Evolutionary conservation across 208 protist species (phyloP).

Genomic region (Novymonas esmeraldas): DNA sequence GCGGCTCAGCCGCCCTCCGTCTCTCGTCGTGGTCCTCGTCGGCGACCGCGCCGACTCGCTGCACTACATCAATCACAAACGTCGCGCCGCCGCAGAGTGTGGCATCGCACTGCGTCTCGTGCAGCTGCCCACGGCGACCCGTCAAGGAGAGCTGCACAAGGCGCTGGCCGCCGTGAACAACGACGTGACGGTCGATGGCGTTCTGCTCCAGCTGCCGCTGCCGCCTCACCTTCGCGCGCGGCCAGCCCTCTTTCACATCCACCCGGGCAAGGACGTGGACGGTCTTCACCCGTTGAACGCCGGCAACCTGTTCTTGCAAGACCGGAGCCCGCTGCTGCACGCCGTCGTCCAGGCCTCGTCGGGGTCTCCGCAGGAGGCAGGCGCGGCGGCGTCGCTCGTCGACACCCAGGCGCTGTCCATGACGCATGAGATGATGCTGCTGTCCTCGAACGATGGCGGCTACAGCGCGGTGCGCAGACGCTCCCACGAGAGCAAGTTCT

Average conservation of each 20-base stretch:
- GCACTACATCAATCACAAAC: constrained; percentile 83
- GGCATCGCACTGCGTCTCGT: constrained; percentile 49
- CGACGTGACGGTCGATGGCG: constrained; percentile 50
- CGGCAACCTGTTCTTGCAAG: constrained; percentile 76
- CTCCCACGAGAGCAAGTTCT: constrained; percentile 55
- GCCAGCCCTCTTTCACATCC: constrained; percentile 60
- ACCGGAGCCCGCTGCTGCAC: constrained; percentile 45
- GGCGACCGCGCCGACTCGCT: constrained; percentile 80
- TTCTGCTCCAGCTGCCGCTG: constrained; percentile 95
- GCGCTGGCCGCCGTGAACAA: constrained; percentile 42
- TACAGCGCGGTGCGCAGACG: constrained; percentile 29
- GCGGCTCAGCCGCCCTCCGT: constrained; percentile 50
- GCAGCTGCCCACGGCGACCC: constrained; percentile 30
- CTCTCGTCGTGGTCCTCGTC: constrained; percentile 94
- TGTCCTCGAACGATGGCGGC: constrained; percentile 15
- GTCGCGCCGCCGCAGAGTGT: constrained; percentile 43
- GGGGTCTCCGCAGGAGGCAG: too few species aligned
- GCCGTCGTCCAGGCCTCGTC: not conserved
- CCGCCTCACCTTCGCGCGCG: constrained; percentile 89
- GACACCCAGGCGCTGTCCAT: not conserved
- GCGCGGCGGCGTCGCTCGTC: not conserved
- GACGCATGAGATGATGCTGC: constrained; percentile 25
- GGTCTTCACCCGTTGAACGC: constrained; percentile 93
- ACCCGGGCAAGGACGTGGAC: constrained; percentile 91
- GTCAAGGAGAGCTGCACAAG: constrained; percentile 42